Conservation (phyloP, 2,329 filamentous ascomycete species). For the Verticillium klebahnii region DNA sequence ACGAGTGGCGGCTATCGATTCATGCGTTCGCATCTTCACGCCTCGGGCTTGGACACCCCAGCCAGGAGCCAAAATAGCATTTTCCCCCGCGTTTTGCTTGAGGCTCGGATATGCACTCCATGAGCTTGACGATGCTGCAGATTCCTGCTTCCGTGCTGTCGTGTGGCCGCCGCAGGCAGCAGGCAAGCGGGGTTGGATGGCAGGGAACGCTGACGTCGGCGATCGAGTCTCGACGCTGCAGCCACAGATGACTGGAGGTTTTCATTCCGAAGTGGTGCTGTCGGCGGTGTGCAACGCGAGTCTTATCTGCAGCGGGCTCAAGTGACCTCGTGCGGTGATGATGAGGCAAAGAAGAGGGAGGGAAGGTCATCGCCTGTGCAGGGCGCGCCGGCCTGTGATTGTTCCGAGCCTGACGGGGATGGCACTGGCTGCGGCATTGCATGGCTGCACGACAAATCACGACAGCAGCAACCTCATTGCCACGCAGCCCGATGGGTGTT, state of each 20-base stretch:
- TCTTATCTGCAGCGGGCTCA: background rate
- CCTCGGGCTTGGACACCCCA: background rate
- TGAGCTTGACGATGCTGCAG: background rate
- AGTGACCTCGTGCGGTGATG: too few relatives aligned
- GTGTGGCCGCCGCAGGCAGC: background rate
- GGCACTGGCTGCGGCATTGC: background rate
- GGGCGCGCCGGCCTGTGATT: background rate
- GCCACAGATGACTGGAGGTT: background rate
- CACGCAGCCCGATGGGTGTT: background rate
- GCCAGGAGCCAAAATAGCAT: background rate
- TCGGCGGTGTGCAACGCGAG: conserved; percentile 1
- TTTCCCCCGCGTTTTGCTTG: background rate
- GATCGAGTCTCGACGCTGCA: background rate
- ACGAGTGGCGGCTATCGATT: background rate
- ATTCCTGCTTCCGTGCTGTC: background rate
- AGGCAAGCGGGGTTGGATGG: background rate
- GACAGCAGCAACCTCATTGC: background rate
- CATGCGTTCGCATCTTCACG: background rate
- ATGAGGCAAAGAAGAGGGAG: background rate
- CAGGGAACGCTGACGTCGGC: background rate
- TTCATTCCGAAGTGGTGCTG: background rate
- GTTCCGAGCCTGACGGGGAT: background rate
- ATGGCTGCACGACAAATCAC: background rate
- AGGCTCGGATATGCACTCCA: background rate
- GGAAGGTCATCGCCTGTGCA: background rate